Evolutionary conservation across 2,329 filamentous ascomycete species (phyloP), one percentile per base, ranked within the genome.

Genomic region (Malbranchea cinnamomea): DNA sequence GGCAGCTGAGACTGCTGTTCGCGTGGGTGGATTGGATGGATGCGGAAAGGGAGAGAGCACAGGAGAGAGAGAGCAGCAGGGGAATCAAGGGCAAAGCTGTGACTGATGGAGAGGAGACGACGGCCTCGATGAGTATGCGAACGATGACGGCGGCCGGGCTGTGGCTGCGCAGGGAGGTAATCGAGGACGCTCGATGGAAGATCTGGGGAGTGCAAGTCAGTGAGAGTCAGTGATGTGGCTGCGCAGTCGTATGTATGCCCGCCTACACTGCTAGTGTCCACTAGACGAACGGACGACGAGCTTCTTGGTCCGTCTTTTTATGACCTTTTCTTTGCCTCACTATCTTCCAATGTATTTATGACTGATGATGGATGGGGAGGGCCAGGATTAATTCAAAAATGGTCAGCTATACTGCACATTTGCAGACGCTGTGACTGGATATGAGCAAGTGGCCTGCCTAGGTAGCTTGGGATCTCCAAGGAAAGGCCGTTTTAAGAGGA

Each of bases 1-100:
- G 69, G 61, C 72, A 76, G 45, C 45, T 81, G 38, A 62, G 63
- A 36, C 46, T 76, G 3, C 49, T 82, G 37, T 78, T 80, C 47
- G 65, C 66, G 33, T 80, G 75, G 72, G 62, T 72, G n/a, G 71
- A 78, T 48, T 50, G 47, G 28, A 46, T 53, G 35, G 49, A 50
- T 22, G 44, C 40, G 13, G 8, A 7, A 26, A 7, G 8, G 30
- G 16, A 9, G 13, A 11, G 9, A 27, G 37, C 8, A 36, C 38
- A 15, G 33, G 31, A 9, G 22, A 34, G 17, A 28, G 26, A 18
- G 27, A 44, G 19, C 32, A 42, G 40, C 26, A 36, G 41, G 23
- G 23, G 42, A 32, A 20, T 36, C 38, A 23, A 43, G 38, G 26
- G 44, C 39, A 30, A 52, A 55, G 34, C 60, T 52, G 23, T 51